Base-by-base conservation (phyloP, 306 rosid species). In the Crotalaria pallida region DNA sequence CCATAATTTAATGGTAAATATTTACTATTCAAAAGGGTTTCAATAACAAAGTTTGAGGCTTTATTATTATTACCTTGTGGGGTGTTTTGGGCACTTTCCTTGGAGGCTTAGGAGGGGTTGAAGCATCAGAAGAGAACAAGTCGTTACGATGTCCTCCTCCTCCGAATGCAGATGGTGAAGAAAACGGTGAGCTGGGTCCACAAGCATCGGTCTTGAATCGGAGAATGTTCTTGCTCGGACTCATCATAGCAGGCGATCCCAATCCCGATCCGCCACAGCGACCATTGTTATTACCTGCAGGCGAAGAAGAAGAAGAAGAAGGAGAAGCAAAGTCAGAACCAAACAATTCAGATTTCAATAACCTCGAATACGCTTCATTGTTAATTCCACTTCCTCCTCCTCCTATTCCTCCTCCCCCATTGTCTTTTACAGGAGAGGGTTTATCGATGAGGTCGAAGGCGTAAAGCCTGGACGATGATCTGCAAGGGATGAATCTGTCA, bases 81-180 rank as follows among this genome's bases (percentile, higher is more conserved):
- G 99, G 99, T 16, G 99, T 95, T 80, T 95, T 95, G 65, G 96
- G 99, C 4, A 95, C 97, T 70, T 95, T 95, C 16, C 99, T 77
- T 3, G 97, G 97, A 16, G 99, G 96, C 84, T 91, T 95, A 0
- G 97, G 99, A 65, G 99, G 99, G 1, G 96, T 87, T 0, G 88
- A 84, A 68, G 77, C 58, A 55, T 91, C 96, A 0, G 82, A 80
- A 41, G 84, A 69, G 49, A 89, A n/a, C n/a, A n/a, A 69, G 0
- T 75, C 82, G 52, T 64, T 69, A 11, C 88, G 90, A 7, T 83
- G 88, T 0, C 93, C 72, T 10, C 34, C 36, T 31, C 93, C 72
- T 10, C 34, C 36, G 5, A 95, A 80, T 10, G 86, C 56, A 0
- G 97, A 95, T 5, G 97, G 97, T 2, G 99, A 95, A 52, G 99